A percentile compares a stretch with the other conserved stretches of the same genome.
phyloP scores from a whole-genome alignment of 2,329 filamentous ascomycete genomes.

The Ampelomyces quisqualis region DNA sequence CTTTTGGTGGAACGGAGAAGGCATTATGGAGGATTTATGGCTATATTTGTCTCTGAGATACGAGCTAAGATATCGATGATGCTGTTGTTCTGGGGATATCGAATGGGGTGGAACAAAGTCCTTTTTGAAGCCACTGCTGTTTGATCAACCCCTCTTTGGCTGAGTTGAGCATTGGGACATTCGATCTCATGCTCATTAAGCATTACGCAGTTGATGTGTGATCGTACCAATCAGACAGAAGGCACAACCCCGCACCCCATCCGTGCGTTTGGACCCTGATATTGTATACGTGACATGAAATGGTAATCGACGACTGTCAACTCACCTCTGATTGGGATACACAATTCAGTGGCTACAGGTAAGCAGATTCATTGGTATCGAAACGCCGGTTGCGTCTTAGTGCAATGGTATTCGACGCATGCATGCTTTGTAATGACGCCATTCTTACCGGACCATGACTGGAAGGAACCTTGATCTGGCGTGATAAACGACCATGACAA shows the following conservation, averaged over 20 bases:
- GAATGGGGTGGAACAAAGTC: not conserved
- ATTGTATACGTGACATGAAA: slow-evolving; percentile 26
- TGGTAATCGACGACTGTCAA: slow-evolving; percentile 8
- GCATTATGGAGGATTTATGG: slow-evolving; percentile 23
- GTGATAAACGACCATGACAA: too few relatives aligned
- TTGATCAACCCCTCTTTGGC: slow-evolving; percentile 23
- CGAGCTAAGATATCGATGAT: not conserved
- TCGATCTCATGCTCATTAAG: slow-evolving; percentile 30
- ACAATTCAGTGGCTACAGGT: slow-evolving; percentile 1
- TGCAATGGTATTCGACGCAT: not conserved
- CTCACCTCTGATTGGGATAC: slow-evolving; percentile 2
- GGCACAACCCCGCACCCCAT: slow-evolving; percentile 33
- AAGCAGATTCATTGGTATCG: slow-evolving; percentile 4
- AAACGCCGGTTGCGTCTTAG: not conserved
- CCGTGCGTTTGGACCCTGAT: slow-evolving; percentile 29
- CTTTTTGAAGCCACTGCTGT: not conserved
- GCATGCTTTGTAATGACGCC: too few relatives aligned
- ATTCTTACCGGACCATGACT: too few relatives aligned
- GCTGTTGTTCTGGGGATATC: not conserved
- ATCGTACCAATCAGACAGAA: slow-evolving; percentile 41
- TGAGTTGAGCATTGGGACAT: slow-evolving; percentile 13
- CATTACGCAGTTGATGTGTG: slow-evolving; percentile 33
- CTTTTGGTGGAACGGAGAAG: slow-evolving; percentile 44
- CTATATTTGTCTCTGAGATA: not conserved
- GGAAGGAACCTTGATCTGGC: too few relatives aligned